phyloP scores from a whole-genome alignment of 208 protist species.

The Acanthamoeba comandoni region DNA sequence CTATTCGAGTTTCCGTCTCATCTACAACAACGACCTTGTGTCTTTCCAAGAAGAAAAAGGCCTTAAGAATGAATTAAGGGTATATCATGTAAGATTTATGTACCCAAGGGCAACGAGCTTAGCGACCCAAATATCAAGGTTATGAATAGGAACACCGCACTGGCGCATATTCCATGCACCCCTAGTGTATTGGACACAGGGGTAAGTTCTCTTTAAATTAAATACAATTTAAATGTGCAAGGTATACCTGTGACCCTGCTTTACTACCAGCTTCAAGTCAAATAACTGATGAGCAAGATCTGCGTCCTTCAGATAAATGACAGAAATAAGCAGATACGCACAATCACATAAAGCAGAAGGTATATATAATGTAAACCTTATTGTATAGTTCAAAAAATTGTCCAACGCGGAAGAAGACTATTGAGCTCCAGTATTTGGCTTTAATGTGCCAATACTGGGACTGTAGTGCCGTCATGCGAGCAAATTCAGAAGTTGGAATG shows the following conservation, averaged over 20 bases:
- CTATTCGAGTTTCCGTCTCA: slow-evolving; percentile 80
- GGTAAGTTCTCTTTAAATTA: not conserved
- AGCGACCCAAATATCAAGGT: slow-evolving; percentile 77
- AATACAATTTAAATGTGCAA: not conserved
- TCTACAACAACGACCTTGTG: slow-evolving; percentile 85
- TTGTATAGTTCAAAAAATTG: slow-evolving; percentile 89
- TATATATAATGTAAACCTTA: not conserved
- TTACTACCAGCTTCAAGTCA: slow-evolving; percentile 80
- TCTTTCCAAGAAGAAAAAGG: slow-evolving; percentile 2
- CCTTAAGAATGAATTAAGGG: not conserved
- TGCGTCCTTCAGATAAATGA: slow-evolving; percentile 77
- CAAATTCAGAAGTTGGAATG: slow-evolving; percentile 71
- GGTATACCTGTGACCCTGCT: slow-evolving; percentile 8
- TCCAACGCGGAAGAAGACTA: slow-evolving; percentile 87
- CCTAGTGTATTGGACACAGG: not conserved
- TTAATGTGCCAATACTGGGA: slow-evolving; percentile 87
- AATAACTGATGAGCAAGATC: slow-evolving; percentile 81
- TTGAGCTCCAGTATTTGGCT: slow-evolving; percentile 79
- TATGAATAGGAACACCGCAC: slow-evolving; percentile 81
- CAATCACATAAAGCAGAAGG: not conserved
- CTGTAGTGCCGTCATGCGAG: slow-evolving; percentile 79
- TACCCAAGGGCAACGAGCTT: slow-evolving; percentile 82
- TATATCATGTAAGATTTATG: not conserved
- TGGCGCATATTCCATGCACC: slow-evolving; percentile 86
- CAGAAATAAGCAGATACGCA: not conserved